phyloP scores from a whole-genome alignment of 1,139 yeast species.

The Arxiozyma telluris region DNA sequence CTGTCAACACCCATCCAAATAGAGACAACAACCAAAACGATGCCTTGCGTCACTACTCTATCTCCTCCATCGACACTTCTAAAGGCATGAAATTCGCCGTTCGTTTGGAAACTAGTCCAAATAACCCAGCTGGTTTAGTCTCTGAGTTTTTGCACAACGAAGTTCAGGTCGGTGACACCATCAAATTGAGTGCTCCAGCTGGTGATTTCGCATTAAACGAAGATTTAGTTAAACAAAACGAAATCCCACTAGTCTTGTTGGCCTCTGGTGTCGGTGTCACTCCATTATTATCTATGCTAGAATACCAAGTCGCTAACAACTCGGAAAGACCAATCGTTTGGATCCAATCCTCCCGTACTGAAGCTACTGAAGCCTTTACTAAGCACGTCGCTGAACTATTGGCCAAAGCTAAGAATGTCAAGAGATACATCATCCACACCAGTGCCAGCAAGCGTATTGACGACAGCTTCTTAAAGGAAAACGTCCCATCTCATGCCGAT shows the following conservation, averaged over 20 bases:
- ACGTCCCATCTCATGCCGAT: slow-evolving; percentile 23
- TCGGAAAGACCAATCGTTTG: slow-evolving; percentile 27
- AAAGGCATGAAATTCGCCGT: slow-evolving; percentile 38
- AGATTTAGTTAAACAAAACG: slow-evolving; percentile 17
- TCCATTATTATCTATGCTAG: slow-evolving; percentile 48
- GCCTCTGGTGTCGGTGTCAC: slow-evolving; percentile 67
- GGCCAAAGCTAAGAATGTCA: slow-evolving; percentile 10
- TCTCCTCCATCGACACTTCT: slow-evolving; percentile 21
- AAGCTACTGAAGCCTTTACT: slow-evolving; percentile 20
- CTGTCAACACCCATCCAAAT: slow-evolving; percentile 39
- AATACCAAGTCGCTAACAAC: slow-evolving; percentile 26
- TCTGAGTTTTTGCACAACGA: slow-evolving; percentile 45
- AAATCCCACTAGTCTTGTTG: slow-evolving; percentile 38
- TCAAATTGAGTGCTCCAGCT: slow-evolving; percentile 50
- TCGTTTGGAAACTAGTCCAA: slow-evolving; percentile 29
- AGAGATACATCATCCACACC: slow-evolving; percentile 18
- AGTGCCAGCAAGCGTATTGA: slow-evolving; percentile 20
- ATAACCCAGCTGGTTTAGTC: slow-evolving; percentile 41
- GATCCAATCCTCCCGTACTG: slow-evolving; percentile 26
- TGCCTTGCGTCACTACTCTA: slow-evolving; percentile 30
- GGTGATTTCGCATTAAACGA: slow-evolving; percentile 43
- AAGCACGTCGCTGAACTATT: slow-evolving; percentile 18
- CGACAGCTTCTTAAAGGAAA: slow-evolving; percentile 16
- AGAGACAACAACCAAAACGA: slow-evolving; percentile 24
- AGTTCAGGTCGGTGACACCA: slow-evolving; percentile 41